phyloP scores from a whole-genome alignment of 208 protist species.

The Leishmania aethiopica region DNA sequence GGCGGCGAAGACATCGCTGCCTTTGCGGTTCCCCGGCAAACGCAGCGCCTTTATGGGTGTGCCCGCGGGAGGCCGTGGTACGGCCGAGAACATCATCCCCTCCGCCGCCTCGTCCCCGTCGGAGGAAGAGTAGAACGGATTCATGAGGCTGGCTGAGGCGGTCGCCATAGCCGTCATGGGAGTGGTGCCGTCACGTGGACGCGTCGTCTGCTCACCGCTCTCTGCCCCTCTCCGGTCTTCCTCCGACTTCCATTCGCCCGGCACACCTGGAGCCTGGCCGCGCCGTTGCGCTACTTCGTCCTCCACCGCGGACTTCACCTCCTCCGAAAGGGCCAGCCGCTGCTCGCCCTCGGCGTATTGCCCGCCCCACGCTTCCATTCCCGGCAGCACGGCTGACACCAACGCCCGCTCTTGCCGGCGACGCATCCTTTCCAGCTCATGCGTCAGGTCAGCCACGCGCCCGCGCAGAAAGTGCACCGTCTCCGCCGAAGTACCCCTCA shows the following conservation, averaged over 20 bases:
- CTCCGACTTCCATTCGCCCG: background rate
- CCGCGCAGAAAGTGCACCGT: background rate
- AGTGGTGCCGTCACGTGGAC: background rate
- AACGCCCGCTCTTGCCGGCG: background rate
- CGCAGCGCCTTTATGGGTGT: background rate
- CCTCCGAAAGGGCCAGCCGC: slow-evolving; percentile 30
- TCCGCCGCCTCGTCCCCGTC: background rate
- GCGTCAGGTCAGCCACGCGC: slow-evolving; percentile 13
- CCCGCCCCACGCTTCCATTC: slow-evolving; percentile 40
- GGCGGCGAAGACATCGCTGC: background rate
- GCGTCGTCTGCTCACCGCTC: background rate
- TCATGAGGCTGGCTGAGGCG: background rate
- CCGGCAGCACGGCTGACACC: slow-evolving; percentile 19
- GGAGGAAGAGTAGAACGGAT: background rate
- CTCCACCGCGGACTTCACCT: slow-evolving; percentile 24
- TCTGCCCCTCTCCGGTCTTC: background rate
- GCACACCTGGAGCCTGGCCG: background rate
- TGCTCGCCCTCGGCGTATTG: slow-evolving; percentile 37
- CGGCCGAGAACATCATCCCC: background rate
- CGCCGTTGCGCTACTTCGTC: slow-evolving; percentile 14
- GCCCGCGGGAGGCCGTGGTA: background rate
- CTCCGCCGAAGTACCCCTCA: background rate
- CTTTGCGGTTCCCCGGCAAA: background rate
- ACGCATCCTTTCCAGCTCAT: slow-evolving; percentile 12
- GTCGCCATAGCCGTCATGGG: background rate